Conservation (phyloP, 2,329 filamentous ascomycete species). For the Zasmidium citrigriseum region DNA sequence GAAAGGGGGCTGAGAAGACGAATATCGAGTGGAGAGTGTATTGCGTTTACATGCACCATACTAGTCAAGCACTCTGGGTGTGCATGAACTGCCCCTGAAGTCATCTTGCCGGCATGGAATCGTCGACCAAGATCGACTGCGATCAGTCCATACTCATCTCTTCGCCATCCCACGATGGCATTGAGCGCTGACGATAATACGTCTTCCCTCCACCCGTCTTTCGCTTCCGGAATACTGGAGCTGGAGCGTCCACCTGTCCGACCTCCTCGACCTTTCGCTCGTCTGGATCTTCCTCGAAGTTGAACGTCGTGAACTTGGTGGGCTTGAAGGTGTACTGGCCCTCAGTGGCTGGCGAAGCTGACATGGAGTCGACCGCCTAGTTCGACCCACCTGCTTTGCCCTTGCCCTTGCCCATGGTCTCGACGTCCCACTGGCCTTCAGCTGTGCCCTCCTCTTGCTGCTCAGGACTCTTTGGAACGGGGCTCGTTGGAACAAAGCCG, state of each 20-base stretch:
- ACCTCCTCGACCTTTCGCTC: neutral
- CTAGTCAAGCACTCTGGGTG: no score
- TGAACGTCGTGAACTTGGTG: slow-evolving; percentile 1
- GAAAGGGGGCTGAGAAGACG: no score
- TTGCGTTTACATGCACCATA: no score
- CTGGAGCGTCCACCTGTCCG: neutral
- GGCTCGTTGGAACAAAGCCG: no score
- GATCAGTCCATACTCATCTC: no score
- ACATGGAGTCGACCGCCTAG: neutral
- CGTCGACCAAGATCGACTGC: no score
- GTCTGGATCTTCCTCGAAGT: neutral
- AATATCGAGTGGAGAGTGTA: no score
- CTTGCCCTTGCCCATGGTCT: neutral
- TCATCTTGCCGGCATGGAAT: no score
- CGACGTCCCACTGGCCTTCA: neutral
- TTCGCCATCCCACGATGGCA: no score
- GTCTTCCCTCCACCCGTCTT: neutral
- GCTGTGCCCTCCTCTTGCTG: neutral
- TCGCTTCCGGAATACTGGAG: neutral
- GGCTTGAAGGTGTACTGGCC: neutral
- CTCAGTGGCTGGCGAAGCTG: neutral
- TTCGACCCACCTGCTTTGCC: neutral
- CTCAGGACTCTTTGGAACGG: neutral
- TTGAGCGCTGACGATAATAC: no score
- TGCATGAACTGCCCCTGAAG: no score